Conservation (phyloP, 2,329 filamentous ascomycete genomes). For the Lachnellula hyalina region DNA sequence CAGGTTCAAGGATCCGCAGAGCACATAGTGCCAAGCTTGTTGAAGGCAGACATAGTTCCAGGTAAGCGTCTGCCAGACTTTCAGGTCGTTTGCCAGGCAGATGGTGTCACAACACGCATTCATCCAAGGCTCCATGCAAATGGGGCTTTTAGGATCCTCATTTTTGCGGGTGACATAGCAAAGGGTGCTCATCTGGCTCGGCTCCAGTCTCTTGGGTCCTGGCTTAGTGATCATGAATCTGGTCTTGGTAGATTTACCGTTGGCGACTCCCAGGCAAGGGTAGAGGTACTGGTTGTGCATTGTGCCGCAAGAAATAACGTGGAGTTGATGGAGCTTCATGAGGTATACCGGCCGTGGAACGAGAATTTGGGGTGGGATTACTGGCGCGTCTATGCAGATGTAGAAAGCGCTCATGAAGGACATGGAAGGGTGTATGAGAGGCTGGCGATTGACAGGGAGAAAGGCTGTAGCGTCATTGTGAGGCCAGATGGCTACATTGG, state of each 20-base stretch:
- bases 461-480: slow-evolving; percentile 54
- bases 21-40: slow-evolving; percentile 28
- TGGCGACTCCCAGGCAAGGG: slow-evolving; percentile 35
- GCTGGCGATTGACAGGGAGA: slow-evolving; percentile 56
- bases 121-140: slow-evolving; percentile 51
- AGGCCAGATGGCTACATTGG: slow-evolving; percentile 70
- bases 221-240: slow-evolving; percentile 33
- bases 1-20: slow-evolving; percentile 42
- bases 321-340: slow-evolving; percentile 47
- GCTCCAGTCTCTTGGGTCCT: slow-evolving; percentile 43
- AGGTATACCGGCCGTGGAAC: slow-evolving; percentile 43
- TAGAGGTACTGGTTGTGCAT: slow-evolving; percentile 60
- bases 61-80: slow-evolving; percentile 55
- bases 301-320: slow-evolving; percentile 43
- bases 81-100: slow-evolving; percentile 54
- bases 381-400: slow-evolving; percentile 51
- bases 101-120: slow-evolving; percentile 53
- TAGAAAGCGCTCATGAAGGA: slow-evolving; percentile 47
- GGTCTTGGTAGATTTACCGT: slow-evolving; percentile 44
- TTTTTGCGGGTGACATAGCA: slow-evolving; percentile 57
- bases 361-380: slow-evolving; percentile 49
- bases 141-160: slow-evolving; percentile 52
- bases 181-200: slow-evolving; percentile 37
- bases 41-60: slow-evolving; percentile 28
- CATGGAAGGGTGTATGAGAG: slow-evolving; percentile 47